Base-by-base conservation (phyloP, 768 basidiomycete genomes). In the Boletales sp. region DNA sequence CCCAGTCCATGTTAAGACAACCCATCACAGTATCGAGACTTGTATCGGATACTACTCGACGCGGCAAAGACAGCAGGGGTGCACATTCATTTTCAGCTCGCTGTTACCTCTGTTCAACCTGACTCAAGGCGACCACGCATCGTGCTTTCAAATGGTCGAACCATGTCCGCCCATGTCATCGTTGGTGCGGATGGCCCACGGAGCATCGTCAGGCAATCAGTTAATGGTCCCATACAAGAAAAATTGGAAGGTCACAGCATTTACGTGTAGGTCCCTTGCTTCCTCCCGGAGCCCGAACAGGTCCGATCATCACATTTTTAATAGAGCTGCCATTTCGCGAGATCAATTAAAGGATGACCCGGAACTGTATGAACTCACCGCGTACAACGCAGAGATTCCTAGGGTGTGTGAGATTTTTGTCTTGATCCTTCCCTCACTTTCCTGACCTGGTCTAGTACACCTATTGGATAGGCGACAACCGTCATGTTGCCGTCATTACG, bases 101-200 rank as follows among this genome's bases (percentile, higher is more conserved):
- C 66, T 14, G 77, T 78, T 41, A 54, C 50, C 7, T 56, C 54
- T 7, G 70, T 77, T 10, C 59, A 62, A 15, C 54, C 69, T 9
- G 66, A 72, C 14, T 55, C 67, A 28, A 49, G 49, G 28, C 53
- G 52, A 2, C 63, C 66, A 4, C 59, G 66, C 5, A 66, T 76
- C 3, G 60, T 63, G 3, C 57, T 75, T 15, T 72, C 72, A 13
- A 70, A 66, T 39, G 82, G 81, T 19, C 74, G 78, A 44, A 64
- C 62, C 9, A 51, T 83, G 17, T 46, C 57, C 5, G 78, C 77
- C 5, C 82, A 86, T 58, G 65, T 84, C 32, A 66, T 86, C 43
- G 73, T 86, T 15, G 83, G 80, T 25, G 83, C 84, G 3, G 84
- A 86, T 61, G 84, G 85, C 12, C 72, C 74, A 45, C 64, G 69